Percentiles rank a stretch among this genome's conserved stretches.
Evolutionary conservation across 192 early-diverging fungal genomes (phyloP).

Genomic region (Piromyces sp.): DNA sequence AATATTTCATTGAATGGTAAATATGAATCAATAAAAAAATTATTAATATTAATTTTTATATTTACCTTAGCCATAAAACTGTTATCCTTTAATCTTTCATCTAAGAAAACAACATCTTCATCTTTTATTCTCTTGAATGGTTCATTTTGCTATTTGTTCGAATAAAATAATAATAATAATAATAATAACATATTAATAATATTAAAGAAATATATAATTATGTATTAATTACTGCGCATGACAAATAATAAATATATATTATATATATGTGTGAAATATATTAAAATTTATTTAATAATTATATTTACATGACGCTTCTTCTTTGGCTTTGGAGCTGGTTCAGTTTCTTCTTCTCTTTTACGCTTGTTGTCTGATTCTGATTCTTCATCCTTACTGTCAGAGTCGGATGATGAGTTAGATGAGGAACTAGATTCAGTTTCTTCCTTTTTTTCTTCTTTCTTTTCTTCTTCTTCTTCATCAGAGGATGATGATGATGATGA

Average conservation of each 20-base stretch:
- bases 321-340: background rate
- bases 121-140: slow-evolving; percentile 72
- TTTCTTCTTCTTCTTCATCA: background rate
- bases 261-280: too few species aligned
- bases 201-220: too few species aligned
- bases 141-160: background rate
- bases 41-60: too few species aligned
- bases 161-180: too few species aligned
- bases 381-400: background rate
- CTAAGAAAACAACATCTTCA: slow-evolving; percentile 61
- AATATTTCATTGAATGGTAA: too few species aligned
- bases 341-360: background rate
- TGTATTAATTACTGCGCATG: too few species aligned
- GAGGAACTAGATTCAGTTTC: background rate
- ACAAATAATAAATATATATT: too few species aligned
- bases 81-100: slow-evolving; percentile 75
- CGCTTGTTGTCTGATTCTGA: background rate
- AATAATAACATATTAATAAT: too few species aligned
- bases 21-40: too few species aligned
- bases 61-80: slow-evolving; percentile 39
- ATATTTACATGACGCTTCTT: background rate
- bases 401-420: background rate
- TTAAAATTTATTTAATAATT: background rate
- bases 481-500: too few species aligned
- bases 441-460: background rate